Conservation (phyloP, 768 basidiomycete genomes). For the Calocybe gangraenosa region DNA sequence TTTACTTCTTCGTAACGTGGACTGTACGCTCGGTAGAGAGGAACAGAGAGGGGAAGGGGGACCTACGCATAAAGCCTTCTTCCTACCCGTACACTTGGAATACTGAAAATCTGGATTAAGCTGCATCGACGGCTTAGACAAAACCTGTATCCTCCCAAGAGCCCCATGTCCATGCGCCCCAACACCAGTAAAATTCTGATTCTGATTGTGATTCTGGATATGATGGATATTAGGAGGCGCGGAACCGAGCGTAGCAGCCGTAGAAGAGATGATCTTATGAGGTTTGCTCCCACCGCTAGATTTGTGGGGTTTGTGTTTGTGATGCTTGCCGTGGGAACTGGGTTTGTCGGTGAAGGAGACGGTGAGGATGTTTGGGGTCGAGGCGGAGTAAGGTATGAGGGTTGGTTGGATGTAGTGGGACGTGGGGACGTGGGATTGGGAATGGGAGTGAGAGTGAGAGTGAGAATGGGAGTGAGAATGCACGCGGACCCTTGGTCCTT, state of each 20-base stretch:
- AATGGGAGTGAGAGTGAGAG: constrained; percentile 11
- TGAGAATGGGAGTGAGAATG: constrained; percentile 15
- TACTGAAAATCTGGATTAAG: constrained; percentile 49
- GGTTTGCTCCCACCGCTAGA: background rate
- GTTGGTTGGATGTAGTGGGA: too few relatives aligned
- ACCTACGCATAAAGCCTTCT: constrained; percentile 80
- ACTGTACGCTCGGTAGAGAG: constrained; percentile 3
- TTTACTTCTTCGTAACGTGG: too few relatives aligned
- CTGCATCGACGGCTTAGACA: constrained; percentile 3
- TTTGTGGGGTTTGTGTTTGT: too few relatives aligned
- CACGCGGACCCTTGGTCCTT: constrained; percentile 1
- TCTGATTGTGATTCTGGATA: too few relatives aligned
- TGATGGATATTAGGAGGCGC: background rate
- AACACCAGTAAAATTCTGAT: too few relatives aligned
- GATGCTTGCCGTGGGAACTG: too few relatives aligned
- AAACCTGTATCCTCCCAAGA: constrained; percentile 1
- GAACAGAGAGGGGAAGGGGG: constrained; percentile 8
- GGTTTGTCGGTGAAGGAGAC: too few relatives aligned
- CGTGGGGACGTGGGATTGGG: constrained; percentile 4
- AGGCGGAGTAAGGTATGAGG: too few relatives aligned
- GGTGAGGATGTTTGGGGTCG: too few relatives aligned
- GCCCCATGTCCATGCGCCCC: too few relatives aligned
- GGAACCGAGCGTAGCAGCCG: background rate
- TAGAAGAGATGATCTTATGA: background rate
- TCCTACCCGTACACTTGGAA: constrained; percentile 72